Evolutionary conservation across 352 stramenopile genomes (phyloP), one percentile per base, ranked within the genome.

Genomic region (Pythium grandisporangium): DNA sequence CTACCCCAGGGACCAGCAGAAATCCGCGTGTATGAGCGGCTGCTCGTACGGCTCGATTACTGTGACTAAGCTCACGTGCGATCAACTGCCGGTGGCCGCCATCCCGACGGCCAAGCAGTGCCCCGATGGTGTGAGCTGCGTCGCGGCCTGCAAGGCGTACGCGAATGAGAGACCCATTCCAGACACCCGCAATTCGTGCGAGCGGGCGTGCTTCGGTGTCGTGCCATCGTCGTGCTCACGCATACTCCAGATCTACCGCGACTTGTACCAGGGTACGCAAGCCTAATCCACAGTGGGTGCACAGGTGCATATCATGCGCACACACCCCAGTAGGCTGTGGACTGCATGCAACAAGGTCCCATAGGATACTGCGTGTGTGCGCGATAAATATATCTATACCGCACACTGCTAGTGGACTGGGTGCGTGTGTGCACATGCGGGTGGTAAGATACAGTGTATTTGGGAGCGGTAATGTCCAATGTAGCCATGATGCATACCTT

Each of bases 11-110:
- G 70, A 85, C 25, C 56, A 62, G 30, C 59, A 81, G 37, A 74
- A 85, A 40, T 52, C 63, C 7, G 68, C 70, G 19, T 86, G 73
- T 41, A 87, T 84, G 74, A 82, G 84, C 35, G 70, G 74, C 32
- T 87, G 74, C 53, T 80, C 70, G 2, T 87, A 81, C 44, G 71
- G 71, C 10, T 82, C 74, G 26, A 79, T 83, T 46, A 81, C 63
- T 12, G 58, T 78, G 30, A 84, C 74, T 25, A 84, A 84, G 51
- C 50, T 74, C 37, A 66, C 69, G 5, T 88, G 74, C 44, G 71
- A 84, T 37, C 61, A 77, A 30, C 45, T 80, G 37, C 42, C 58
- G 0, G 30, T 66, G 20, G 24, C 37, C 1, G 54, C 58, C 3
- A 53, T 61, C 29, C 43, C 58, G 1, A 61, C 45, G 1, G 53